A percentile compares a stretch with the other conserved stretches of the same genome.
Evolutionary conservation across 2,329 filamentous ascomycete species (phyloP).

Genomic region (Peltaster fructicola): DNA sequence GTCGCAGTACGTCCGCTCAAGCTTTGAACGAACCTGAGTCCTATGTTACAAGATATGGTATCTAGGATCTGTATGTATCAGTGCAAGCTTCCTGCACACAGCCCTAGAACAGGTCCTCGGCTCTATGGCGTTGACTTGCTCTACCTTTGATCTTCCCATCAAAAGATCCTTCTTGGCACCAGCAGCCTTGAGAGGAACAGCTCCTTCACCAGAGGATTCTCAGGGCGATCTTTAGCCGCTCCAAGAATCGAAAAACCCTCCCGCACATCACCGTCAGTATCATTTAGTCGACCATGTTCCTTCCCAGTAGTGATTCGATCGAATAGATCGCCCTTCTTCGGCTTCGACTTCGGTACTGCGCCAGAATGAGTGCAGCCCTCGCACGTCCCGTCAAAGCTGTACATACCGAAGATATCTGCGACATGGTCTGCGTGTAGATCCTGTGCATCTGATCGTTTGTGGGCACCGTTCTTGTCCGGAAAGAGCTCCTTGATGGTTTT

Average conservation of each 20-base stretch:
- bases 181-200: constrained; percentile 15
- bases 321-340: constrained; percentile 8
- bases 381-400: constrained; percentile 8
- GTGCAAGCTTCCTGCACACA: background rate
- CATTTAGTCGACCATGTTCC: constrained; percentile 4
- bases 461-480: constrained; percentile 23
- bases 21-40: too few species aligned
- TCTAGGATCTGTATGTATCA: too few species aligned
- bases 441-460: constrained; percentile 26
- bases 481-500: constrained; percentile 17
- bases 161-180: constrained; percentile 17
- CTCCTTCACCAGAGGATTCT: constrained; percentile 14
- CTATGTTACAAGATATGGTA: too few species aligned
- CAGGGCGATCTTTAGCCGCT: constrained; percentile 9
- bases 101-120: constrained; percentile 12
- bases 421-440: constrained; percentile 16
- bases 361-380: constrained; percentile 5
- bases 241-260: constrained; percentile 16
- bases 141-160: constrained; percentile 16
- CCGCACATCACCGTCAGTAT: constrained; percentile 3
- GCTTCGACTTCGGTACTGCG: constrained; percentile 3
- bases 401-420: constrained; percentile 11
- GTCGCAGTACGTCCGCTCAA: too few species aligned
- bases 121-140: constrained; percentile 13
- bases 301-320: constrained; percentile 8